Base-by-base conservation (phyloP, 2,329 filamentous ascomycete genomes). In the Colletotrichum godetiae region DNA sequence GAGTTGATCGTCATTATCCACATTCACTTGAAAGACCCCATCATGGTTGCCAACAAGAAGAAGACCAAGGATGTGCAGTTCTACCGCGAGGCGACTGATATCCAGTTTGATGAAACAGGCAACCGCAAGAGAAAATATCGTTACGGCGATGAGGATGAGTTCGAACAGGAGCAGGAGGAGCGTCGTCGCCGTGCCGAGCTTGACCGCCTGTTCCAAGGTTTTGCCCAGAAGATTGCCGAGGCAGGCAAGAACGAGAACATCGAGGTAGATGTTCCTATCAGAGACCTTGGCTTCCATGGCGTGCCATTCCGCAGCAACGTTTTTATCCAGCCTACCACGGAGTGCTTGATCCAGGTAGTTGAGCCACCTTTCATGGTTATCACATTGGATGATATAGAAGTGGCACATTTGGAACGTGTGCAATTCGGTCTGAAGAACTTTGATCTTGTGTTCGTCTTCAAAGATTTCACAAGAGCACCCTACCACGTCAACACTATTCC, bases 61-160 rank as follows among this genome's bases (percentile, higher is more conserved):
- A 99, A 99, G 90, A 97, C 97, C 12, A 98, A 97, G 86, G 97
- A 99, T 81, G 94, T 99, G 1, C 97, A 99, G 78, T 99, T 99
- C 84, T 98, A 98, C 80, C 92, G 97, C 67, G 97, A 99, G 85
- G 97, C 97, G 4, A 98, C 97, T 0, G 97, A 99, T 77, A 98
- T 99, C 82, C 95, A 98, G 80, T 98, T 99, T 78, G 97, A 99
- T 79, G 97, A 99, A 85, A 99, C 97, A 60, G 97, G 97, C 77
- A 99, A 98, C 84, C 91, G 97, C 76, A 98, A 98, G 86, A 94
- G 97, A 77, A 98, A 98, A 85, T 97, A 98, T 84, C 92, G 97
- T 61, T 98, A 97, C 80, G 97, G 97, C 56, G 97, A 99, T 76
- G 97, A 99, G 82, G 97, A 99, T 80, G 97, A 99, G 82, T 99